Percentiles rank a stretch among this genome's conserved stretches.
These are phyloP conservation scores for Mycena pura DNA, from an alignment of 768 basidiomycete genomes.

Conservation along the genomic window DNA sequence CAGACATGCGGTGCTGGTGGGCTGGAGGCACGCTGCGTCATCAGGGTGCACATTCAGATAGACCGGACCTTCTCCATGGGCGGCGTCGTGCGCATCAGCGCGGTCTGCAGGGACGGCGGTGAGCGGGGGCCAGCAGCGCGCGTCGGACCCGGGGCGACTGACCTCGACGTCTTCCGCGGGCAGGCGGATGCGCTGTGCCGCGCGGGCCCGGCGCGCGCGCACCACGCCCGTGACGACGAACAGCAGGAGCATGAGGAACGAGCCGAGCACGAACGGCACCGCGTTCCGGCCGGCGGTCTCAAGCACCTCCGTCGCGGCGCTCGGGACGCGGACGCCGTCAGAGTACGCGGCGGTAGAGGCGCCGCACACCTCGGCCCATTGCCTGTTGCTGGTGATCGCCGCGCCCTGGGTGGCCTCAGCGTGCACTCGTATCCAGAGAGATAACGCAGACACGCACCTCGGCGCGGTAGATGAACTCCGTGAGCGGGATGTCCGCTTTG, in stretches of 20 bases:
- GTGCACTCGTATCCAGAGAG: not conserved
- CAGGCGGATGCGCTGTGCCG: not conserved
- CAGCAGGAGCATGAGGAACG: slow-evolving; percentile 9
- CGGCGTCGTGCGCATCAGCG: not conserved
- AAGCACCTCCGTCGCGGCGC: not conserved
- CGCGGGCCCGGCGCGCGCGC: not conserved
- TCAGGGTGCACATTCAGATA: not conserved
- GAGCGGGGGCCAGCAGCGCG: not conserved
- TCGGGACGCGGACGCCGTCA: too few relatives aligned
- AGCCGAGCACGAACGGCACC: slow-evolving; percentile 3
- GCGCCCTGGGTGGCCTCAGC: slow-evolving; percentile 42
- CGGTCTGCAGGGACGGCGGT: not conserved
- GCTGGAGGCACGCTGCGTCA: too few relatives aligned
- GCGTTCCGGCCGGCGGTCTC: not conserved
- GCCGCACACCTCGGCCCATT: slow-evolving; percentile 58
- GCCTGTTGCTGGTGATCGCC: slow-evolving; percentile 61
- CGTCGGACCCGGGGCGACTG: not conserved
- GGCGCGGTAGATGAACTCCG: slow-evolving; percentile 84
- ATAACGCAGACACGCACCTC: slow-evolving; percentile 55
- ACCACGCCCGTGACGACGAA: not conserved
- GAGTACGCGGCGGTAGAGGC: too few relatives aligned
- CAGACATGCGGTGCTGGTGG: too few relatives aligned
- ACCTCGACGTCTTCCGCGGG: slow-evolving; percentile 12
- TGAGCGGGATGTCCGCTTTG: slow-evolving; percentile 77
- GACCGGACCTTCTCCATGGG: slow-evolving; percentile 8